Base-by-base conservation (phyloP, 176 grass and related monocot species). In the Elaeis guineensis region DNA sequence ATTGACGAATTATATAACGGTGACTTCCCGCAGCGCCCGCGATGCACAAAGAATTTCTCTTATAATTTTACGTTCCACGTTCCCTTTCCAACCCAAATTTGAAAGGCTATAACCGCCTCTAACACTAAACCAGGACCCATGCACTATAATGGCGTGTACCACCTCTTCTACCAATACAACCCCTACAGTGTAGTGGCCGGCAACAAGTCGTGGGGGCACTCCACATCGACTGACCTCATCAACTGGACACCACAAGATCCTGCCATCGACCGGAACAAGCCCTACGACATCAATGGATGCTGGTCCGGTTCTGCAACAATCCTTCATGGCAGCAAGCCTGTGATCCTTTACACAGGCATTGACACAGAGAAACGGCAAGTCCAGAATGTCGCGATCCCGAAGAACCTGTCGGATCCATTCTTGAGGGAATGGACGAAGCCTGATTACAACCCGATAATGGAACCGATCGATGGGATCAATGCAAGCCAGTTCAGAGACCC, bases 121-220 rank as follows among this genome's bases (percentile, higher is more conserved):
- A 39, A 39, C 35, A 12, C 6, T 9, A 69, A 35, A 68, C 19
- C 79, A 96, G 91, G 91, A 35, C 86, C 91, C 17, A 82, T 90
- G 86, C 90, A 88, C 75, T 88, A 85, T 83, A 96, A 85, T 19
- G 91, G 91, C 29, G 56, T 90, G 49, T 96, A 96, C 60, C 91
- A 96, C 20, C 72, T 85, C n/a, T 90, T 96, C 69, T 96, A 96
- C 78, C 92, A 96, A 61, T 96, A 87, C 28, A 96, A 96, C 55
- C 86, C 86, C 17, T 72, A 87, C 0, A 80, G 80, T 11, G 61
- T 83, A 0, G 0, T 75, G 5, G 82, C 80, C 83, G 92, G 92
- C 3, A 61, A 96, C 75, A 90, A 82, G 65, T 50, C 79, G 18
- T 90, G 92, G 92, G 92, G 29, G 0, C 92, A 96, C 56, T 96